phyloP scores from a whole-genome alignment of 371 early-diverging fungal species.

The Encephalitozoon cuniculi region DNA sequence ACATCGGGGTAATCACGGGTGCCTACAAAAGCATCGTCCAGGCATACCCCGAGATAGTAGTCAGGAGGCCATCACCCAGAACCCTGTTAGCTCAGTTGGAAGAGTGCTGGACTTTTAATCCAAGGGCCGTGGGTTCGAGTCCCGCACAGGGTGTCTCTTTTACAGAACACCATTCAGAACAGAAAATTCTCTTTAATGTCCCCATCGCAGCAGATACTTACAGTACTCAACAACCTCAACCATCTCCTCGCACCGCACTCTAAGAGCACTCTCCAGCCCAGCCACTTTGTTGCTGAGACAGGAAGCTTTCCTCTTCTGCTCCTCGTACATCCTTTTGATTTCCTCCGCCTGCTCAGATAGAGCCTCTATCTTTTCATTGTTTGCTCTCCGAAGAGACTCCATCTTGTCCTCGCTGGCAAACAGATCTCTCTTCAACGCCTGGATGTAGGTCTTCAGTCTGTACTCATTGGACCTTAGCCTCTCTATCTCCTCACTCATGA shows the following conservation, averaged over 20 bases:
- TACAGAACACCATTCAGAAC: neutral
- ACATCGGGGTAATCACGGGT: neutral
- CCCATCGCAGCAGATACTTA: constrained; percentile 14
- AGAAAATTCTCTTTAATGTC: neutral
- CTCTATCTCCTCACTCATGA: constrained; percentile 25
- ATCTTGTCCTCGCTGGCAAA: constrained; percentile 20
- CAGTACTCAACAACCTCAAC: constrained; percentile 34
- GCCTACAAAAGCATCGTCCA: neutral
- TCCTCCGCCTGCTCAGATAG: neutral
- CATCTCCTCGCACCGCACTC: constrained; percentile 19
- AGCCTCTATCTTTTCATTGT: neutral
- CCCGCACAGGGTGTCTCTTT: neutral
- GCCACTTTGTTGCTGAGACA: neutral
- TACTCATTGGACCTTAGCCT: constrained; percentile 15
- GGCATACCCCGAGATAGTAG: neutral
- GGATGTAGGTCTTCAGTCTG: constrained; percentile 31
- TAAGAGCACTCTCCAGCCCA: constrained; percentile 5
- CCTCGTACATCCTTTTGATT: neutral
- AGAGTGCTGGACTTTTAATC: constrained; percentile 10
- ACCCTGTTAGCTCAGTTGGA: constrained; percentile 9
- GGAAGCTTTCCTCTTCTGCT: neutral
- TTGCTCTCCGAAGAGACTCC: constrained; percentile 21
- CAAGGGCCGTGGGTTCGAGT: constrained; percentile 2
- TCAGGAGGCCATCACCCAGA: too few relatives aligned
- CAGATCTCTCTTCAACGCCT: constrained; percentile 40